Conservation (phyloP, 78 protist genomes). For the Guillardia theta region DNA sequence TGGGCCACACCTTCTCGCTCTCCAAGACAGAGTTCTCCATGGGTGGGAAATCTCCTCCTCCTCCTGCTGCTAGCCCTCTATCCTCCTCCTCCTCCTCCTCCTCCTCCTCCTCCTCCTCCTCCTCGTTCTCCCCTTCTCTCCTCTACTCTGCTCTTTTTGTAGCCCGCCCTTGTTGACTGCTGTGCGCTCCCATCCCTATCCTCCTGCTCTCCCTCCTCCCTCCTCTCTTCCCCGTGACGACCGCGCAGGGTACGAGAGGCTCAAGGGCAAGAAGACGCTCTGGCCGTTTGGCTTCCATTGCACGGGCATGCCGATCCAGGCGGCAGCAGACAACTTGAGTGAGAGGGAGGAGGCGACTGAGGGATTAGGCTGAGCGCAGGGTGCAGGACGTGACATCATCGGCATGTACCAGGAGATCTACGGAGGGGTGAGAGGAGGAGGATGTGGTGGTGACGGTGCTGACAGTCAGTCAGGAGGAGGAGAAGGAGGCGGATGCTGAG, state of each 20-base stretch:
- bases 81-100: no score
- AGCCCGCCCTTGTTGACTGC: no score
- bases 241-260: slow-evolving; percentile 78
- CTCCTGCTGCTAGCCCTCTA: no score
- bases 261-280: slow-evolving; percentile 90
- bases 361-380: slow-evolving; percentile 46
- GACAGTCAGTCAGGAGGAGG: not conserved
- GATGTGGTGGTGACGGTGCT: not conserved
- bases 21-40: slow-evolving; percentile 97
- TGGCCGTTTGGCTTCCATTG: slow-evolving; percentile 99
- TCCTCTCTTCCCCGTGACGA: no score
- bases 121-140: no score
- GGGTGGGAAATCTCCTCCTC: no score
- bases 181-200: no score
- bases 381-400: slow-evolving; percentile 34
- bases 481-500: not conserved
- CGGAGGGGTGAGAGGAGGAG: not conserved
- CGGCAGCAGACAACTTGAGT: slow-evolving; percentile 67
- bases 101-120: no score
- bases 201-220: no score
- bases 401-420: not conserved
- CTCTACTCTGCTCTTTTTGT: no score
- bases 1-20: slow-evolving; percentile 98
- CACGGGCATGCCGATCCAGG: slow-evolving; percentile 99
- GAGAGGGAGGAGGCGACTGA: slow-evolving; percentile 15